Evolutionary conservation across 1,284 basidiomycete species (phyloP).

Genomic region (Spongispora temasekensis): DNA sequence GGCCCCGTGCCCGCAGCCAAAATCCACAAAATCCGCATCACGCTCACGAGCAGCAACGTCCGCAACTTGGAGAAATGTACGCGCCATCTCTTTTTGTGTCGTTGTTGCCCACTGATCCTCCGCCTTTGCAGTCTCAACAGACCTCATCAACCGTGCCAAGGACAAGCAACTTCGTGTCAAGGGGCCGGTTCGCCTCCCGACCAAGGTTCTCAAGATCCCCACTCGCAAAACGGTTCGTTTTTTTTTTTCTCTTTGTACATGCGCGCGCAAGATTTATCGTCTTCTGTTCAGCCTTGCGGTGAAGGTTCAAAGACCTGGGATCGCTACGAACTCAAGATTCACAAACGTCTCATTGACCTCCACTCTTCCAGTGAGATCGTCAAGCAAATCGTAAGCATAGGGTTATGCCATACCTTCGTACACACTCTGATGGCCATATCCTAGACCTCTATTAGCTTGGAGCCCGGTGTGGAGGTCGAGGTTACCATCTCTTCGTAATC

Average conservation of each 20-base stretch:
- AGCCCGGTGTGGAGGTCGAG: conserved; percentile 99
- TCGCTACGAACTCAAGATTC: conserved; percentile 98
- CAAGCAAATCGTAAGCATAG: conserved; percentile 91
- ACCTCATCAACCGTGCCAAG: conserved; percentile 98
- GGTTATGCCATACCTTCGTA: background rate
- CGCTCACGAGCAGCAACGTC: conserved; percentile 97
- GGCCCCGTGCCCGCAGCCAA: conserved; percentile 87
- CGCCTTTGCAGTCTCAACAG: conserved; percentile 76
- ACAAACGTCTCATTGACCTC: conserved; percentile 99
- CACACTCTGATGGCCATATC: conserved; percentile 9
- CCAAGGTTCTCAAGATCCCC: conserved; percentile 98
- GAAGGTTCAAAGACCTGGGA: conserved; percentile 99
- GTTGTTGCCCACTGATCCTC: background rate
- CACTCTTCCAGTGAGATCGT: conserved; percentile 99
- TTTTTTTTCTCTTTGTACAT: background rate
- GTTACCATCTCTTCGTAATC: conserved; percentile 85
- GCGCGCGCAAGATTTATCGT: conserved; percentile 8
- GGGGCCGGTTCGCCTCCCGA: conserved; percentile 98
- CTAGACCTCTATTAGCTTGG: conserved; percentile 96
- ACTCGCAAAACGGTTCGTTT: conserved; percentile 92
- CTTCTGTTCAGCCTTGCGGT: conserved; percentile 83
- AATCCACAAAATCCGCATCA: conserved; percentile 99
- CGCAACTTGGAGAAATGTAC: conserved; percentile 99
- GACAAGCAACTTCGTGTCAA: conserved; percentile 99
- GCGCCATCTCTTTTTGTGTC: conserved; percentile 18